Percentiles rank a stretch among this genome's conserved stretches.
phyloP scores from a whole-genome alignment of 2,329 filamentous ascomycete species.

The Penicillium italicum region DNA sequence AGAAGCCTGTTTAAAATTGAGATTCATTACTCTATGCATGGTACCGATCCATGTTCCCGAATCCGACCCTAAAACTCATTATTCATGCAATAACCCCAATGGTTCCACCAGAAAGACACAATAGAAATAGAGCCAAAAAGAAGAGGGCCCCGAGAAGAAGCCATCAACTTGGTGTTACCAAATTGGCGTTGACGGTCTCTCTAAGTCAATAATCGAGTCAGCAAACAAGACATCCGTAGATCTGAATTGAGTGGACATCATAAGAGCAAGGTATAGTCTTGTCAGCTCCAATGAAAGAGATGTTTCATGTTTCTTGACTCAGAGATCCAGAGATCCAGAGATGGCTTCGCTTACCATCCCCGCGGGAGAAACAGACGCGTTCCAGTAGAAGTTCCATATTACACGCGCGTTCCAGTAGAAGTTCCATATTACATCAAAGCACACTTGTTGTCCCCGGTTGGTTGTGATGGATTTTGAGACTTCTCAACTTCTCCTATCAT shows the following conservation, averaged over 20 bases:
- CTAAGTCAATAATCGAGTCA: neutral
- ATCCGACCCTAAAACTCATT: constrained; percentile 14
- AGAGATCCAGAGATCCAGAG: neutral
- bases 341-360: constrained; percentile 6
- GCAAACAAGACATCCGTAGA: neutral
- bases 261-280: neutral
- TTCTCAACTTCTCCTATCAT: constrained; percentile 95
- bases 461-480: constrained; percentile 82
- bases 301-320: neutral
- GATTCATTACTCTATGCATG: constrained; percentile 26
- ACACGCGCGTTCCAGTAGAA: constrained; percentile 55
- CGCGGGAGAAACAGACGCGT: neutral
- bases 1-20: neutral
- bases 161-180: neutral
- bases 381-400: constrained; percentile 31
- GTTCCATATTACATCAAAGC: constrained; percentile 67
- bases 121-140: constrained; percentile 4
- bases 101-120: constrained; percentile 15
- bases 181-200: neutral
- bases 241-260: constrained; percentile 1
- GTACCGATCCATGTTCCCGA: constrained; percentile 17
- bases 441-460: constrained; percentile 77
- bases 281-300: neutral
- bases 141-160: constrained; percentile 1
- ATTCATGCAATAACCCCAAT: constrained; percentile 21